Evolutionary conservation across 176 grass and related monocot genomes (phyloP).

Genomic region (Carex pumila): DNA sequence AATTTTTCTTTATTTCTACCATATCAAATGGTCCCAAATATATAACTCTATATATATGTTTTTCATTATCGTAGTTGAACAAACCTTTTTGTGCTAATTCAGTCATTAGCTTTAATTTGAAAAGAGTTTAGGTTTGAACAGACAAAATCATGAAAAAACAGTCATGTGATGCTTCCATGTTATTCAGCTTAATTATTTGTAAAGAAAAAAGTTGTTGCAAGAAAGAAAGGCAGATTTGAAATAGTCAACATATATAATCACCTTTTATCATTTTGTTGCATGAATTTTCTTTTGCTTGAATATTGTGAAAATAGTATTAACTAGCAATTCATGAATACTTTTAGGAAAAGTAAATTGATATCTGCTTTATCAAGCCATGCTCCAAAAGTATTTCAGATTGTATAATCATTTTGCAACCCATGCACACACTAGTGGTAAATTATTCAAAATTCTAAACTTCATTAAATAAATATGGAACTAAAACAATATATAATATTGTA

Average conservation of each 20-base stretch:
- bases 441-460: background rate
- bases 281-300: background rate
- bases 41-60: background rate
- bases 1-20: too few species aligned
- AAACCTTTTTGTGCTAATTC: background rate
- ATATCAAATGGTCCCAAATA: too few species aligned
- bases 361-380: background rate
- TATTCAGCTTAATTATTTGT: background rate
- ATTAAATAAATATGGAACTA: background rate
- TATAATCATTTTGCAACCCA: background rate
- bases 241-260: background rate
- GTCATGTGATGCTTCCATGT: slow-evolving; percentile 7
- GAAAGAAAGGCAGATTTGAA: background rate
- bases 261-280: background rate
- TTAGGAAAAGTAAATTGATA: background rate
- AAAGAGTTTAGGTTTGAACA: background rate
- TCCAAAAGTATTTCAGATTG: background rate
- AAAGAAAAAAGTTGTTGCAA: background rate
- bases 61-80: background rate
- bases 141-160: background rate
- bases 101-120: background rate
- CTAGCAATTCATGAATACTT: background rate
- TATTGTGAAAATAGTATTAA: slow-evolving; percentile 9
- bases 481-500: background rate
- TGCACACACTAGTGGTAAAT: background rate